phyloP scores from a whole-genome alignment of 1,139 yeast genomes.

The Yamadazyma diospyri region DNA sequence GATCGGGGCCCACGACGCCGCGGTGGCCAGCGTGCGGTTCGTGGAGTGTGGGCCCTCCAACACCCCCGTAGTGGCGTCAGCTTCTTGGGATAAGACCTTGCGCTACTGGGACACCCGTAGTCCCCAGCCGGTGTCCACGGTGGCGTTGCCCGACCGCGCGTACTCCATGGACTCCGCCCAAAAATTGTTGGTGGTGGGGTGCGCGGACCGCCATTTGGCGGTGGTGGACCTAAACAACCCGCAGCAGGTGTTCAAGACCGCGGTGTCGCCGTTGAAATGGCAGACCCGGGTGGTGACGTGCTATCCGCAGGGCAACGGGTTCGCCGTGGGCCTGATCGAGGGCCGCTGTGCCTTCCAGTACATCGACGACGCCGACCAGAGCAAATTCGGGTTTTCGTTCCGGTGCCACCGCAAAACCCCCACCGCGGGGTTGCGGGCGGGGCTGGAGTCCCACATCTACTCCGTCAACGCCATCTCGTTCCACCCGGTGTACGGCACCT shows the following conservation, averaged over 20 bases:
- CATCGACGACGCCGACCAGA: constrained; percentile 78
- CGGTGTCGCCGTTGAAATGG: constrained; percentile 82
- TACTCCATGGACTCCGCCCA: constrained; percentile 85
- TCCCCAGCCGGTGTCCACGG: constrained; percentile 78
- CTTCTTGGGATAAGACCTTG: constrained; percentile 95
- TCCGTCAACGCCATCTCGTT: constrained; percentile 78
- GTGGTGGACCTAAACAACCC: constrained; percentile 83
- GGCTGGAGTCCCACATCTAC: constrained; percentile 55
- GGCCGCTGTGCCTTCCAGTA: constrained; percentile 98
- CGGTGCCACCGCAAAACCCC: constrained; percentile 81
- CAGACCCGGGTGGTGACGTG: constrained; percentile 85
- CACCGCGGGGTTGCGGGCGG: constrained; percentile 31
- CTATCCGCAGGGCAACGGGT: constrained; percentile 87
- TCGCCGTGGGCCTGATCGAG: constrained; percentile 89
- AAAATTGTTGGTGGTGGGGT: constrained; percentile 81
- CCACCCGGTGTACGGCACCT: constrained; percentile 89
- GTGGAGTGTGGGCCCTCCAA: constrained; percentile 82
- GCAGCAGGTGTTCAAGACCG: constrained; percentile 70
- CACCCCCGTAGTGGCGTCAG: constrained; percentile 83
- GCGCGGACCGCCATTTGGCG: constrained; percentile 84
- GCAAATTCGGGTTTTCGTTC: constrained; percentile 76
- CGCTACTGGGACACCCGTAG: constrained; percentile 92
- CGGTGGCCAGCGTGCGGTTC: constrained; percentile 71
- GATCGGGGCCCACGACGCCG: constrained; percentile 81
- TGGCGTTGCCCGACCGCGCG: constrained; percentile 85